Conservation (phyloP, 1,284 basidiomycete species). For the Phellopilus nigrolimitatus region DNA sequence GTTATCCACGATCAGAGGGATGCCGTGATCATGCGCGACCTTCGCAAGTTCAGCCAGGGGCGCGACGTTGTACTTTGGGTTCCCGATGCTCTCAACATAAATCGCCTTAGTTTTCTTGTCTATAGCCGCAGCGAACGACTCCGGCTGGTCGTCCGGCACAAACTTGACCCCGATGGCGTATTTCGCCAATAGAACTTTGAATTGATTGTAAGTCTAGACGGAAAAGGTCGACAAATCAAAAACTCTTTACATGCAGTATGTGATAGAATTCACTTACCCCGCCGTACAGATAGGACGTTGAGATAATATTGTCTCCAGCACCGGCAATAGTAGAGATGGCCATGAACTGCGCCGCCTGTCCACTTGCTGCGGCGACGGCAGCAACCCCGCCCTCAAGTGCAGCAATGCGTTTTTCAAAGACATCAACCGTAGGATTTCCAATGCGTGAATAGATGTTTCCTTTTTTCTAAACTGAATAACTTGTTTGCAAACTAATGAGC, state of each 20-base stretch:
- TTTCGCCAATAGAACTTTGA: conserved; percentile 82
- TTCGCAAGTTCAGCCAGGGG: conserved; percentile 74
- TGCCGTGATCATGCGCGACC: conserved; percentile 69
- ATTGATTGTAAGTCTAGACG: conserved; percentile 77
- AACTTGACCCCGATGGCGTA: conserved; percentile 79
- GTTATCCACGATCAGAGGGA: conserved; percentile 86
- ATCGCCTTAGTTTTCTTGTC: conserved; percentile 76
- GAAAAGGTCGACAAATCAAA: background rate
- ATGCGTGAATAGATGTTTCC: conserved; percentile 80
- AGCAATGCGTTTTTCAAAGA: conserved; percentile 83
- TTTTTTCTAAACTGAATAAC: too few relatives aligned
- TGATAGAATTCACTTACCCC: conserved; percentile 40
- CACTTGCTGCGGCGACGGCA: conserved; percentile 75
- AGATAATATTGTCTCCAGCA: conserved; percentile 79
- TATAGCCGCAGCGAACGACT: conserved; percentile 68
- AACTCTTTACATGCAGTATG: background rate
- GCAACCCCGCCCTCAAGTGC: conserved; percentile 80
- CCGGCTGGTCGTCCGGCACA: conserved; percentile 57
- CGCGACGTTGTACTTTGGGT: conserved; percentile 76
- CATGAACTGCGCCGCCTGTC: conserved; percentile 81
- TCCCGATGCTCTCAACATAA: conserved; percentile 81
- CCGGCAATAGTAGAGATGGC: conserved; percentile 63
- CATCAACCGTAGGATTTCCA: conserved; percentile 82
- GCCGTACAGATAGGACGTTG: conserved; percentile 66
- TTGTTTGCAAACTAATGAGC: too few relatives aligned